These are phyloP conservation scores for Mycosphaerella arachidis DNA, from an alignment of 2,329 filamentous ascomycete genomes.

Conservation along the genomic window DNA sequence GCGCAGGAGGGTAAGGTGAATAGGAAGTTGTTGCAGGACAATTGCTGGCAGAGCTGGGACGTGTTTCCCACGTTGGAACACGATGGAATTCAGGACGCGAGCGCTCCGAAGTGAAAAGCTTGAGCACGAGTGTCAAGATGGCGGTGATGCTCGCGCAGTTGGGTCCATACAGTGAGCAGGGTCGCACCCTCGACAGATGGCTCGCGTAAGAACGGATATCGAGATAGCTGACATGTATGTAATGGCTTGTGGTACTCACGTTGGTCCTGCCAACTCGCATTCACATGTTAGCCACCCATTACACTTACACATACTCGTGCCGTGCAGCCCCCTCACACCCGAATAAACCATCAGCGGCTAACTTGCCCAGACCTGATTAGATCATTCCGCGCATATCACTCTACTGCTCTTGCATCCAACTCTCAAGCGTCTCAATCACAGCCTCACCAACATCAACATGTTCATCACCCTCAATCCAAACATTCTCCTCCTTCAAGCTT, in stretches of 20 bases:
- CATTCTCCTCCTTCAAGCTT: not conserved
- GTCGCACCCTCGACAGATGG: too few species aligned
- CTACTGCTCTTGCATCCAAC: not conserved
- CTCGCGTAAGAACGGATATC: not conserved
- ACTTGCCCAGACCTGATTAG: too few species aligned
- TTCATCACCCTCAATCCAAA: not conserved
- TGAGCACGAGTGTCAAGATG: not conserved
- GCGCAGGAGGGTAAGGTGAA: constrained; percentile 23
- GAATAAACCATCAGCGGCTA: too few species aligned
- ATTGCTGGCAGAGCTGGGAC: constrained; percentile 20
- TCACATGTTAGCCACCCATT: not conserved
- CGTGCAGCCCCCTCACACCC: too few species aligned
- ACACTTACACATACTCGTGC: not conserved
- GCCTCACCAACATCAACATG: not conserved
- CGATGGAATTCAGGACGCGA: constrained; percentile 2
- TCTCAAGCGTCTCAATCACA: not conserved
- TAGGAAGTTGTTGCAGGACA: constrained; percentile 15
- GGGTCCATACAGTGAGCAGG: too few species aligned
- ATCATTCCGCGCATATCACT: too few species aligned
- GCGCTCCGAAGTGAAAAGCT: not conserved
- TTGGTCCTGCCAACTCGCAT: not conserved
- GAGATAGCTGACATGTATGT: not conserved
- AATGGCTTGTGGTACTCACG: not conserved
- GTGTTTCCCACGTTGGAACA: constrained; percentile 15
- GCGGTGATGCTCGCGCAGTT: too few species aligned